Evolutionary conservation across 345 rosid species (phyloP).

Genomic region (Fremontodendron californicum): DNA sequence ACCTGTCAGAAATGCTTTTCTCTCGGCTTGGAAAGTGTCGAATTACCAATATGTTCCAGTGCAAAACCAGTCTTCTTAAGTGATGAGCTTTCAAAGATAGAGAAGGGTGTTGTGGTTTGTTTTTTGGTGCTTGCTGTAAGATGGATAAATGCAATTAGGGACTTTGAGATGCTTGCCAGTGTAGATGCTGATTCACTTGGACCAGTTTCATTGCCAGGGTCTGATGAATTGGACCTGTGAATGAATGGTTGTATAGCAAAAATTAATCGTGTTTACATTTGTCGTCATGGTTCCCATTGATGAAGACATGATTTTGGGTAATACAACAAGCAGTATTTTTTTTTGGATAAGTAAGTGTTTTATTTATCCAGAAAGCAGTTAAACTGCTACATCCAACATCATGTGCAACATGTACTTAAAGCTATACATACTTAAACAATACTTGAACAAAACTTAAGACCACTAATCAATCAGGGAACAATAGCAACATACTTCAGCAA

Average conservation of each 20-base stretch:
- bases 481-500: no score
- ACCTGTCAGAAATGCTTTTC: conserved; percentile 27
- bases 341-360: no score
- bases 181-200: conserved; percentile 32
- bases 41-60: conserved; percentile 18
- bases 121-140: conserved; percentile 32
- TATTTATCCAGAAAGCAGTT: no score
- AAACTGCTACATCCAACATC: no score
- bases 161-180: conserved; percentile 29
- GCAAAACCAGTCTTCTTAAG: conserved; percentile 25
- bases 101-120: conserved; percentile 20
- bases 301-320: background rate
- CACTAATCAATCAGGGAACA: no score
- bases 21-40: conserved; percentile 30
- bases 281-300: background rate
- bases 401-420: no score
- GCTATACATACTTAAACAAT: no score
- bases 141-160: conserved; percentile 23
- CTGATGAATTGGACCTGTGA: conserved; percentile 23
- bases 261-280: background rate
- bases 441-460: no score
- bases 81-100: conserved; percentile 25
- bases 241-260: conserved; percentile 5
- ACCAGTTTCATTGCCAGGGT: conserved; percentile 27
- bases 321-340: no score